phyloP scores from a whole-genome alignment of 2,329 filamentous ascomycete genomes.

The Diaporthe caulivora region DNA sequence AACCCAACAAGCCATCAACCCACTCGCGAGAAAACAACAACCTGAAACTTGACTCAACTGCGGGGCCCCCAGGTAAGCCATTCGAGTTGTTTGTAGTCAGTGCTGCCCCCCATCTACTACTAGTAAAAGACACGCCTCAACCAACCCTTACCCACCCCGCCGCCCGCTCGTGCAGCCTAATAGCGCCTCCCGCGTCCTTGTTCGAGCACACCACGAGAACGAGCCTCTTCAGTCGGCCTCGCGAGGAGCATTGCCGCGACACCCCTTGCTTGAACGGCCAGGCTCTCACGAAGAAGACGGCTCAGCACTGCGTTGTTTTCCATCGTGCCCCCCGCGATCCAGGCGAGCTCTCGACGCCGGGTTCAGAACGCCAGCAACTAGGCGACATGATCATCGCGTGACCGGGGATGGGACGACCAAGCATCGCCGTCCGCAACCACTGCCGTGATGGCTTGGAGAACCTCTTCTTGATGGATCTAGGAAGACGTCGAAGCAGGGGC shows the following conservation, averaged over 20 bases:
- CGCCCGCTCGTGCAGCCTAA: background rate
- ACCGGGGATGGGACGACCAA: background rate
- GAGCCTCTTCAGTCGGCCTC: background rate
- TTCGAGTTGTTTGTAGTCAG: no score
- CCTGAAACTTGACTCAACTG: slow-evolving; percentile 26
- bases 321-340: background rate
- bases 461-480: background rate
- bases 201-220: background rate
- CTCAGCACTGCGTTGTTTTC: slow-evolving; percentile 10
- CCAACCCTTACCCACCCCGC: slow-evolving; percentile 27
- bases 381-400: slow-evolving; percentile 23
- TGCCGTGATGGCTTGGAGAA: background rate
- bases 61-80: slow-evolving; percentile 11
- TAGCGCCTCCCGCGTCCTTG: background rate
- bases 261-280: background rate
- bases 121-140: background rate
- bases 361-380: background rate
- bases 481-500: background rate
- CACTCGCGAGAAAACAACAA: background rate
- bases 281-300: slow-evolving; percentile 9
- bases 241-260: background rate
- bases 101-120: background rate
- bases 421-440: background rate
- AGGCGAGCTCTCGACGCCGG: background rate
- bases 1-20: background rate